Conservation (phyloP, 176 grass and related monocot species). For the Themeda triandra region DNA sequence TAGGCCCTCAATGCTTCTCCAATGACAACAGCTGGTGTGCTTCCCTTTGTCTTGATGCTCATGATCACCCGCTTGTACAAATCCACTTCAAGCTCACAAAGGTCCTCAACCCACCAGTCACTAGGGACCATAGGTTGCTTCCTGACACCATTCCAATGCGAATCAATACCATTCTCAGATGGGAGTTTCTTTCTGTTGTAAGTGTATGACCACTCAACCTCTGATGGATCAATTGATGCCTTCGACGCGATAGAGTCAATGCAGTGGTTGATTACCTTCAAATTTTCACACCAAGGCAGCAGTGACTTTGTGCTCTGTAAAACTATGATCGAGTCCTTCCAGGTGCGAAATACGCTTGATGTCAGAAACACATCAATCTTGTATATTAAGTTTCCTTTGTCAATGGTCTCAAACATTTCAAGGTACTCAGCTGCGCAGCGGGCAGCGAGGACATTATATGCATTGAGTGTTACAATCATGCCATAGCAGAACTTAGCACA, state of each 20-base stretch:
- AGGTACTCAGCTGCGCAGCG: conserved; percentile 90
- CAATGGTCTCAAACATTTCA: conserved; percentile 87
- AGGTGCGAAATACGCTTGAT: conserved; percentile 78
- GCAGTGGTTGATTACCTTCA: conserved; percentile 81
- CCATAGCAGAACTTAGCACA: conserved; percentile 99
- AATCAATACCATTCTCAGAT: conserved; percentile 70
- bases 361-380: conserved; percentile 96
- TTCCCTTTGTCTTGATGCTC: conserved; percentile 57
- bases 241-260: conserved; percentile 80
- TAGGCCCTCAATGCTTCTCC: conserved; percentile 93
- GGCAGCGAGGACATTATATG: conserved; percentile 85
- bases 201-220: conserved; percentile 94
- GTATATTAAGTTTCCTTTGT: conserved; percentile 98
- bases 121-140: conserved; percentile 70
- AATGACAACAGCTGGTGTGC: conserved; percentile 43
- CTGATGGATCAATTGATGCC: conserved; percentile 77
- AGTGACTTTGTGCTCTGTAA: conserved; percentile 80
- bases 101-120: conserved; percentile 99
- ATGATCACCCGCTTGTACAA: conserved; percentile 79
- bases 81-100: conserved; percentile 90
- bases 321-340: conserved; percentile 97
- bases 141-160: conserved; percentile 89
- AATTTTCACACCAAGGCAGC: conserved; percentile 69
- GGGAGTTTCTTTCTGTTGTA: conserved; percentile 94
- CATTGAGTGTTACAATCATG: conserved; percentile 94